Conservation (phyloP, 257 asterid species). For the Phtheirospermum japonicum region DNA sequence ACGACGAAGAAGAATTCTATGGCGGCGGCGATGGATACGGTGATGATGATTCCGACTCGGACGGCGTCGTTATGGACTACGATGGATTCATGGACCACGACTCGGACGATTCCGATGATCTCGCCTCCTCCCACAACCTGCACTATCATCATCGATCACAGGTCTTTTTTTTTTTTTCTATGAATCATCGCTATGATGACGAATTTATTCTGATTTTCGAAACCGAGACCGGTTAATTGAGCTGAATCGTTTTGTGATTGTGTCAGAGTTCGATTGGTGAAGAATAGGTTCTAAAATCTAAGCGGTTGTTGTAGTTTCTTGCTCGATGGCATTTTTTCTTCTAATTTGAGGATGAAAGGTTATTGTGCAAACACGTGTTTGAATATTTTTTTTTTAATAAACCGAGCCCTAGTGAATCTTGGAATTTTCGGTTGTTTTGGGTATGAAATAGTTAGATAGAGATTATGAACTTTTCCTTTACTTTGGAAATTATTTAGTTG, state of each 20-base stretch:
- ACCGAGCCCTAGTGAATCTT: not conserved
- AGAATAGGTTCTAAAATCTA: slow-evolving; percentile 10
- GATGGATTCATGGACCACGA: slow-evolving; percentile 73
- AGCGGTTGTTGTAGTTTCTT: not conserved
- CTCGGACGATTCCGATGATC: slow-evolving; percentile 73
- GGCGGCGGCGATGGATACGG: slow-evolving; percentile 48
- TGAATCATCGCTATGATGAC: slow-evolving; percentile 4
- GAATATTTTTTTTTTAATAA: slow-evolving; percentile 4
- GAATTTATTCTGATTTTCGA: not conserved
- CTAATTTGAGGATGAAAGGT: slow-evolving; percentile 17
- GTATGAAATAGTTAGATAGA: not conserved
- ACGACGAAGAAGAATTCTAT: slow-evolving; percentile 58
- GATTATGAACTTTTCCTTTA: too few relatives aligned
- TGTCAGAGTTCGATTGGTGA: slow-evolving; percentile 22
- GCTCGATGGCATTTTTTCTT: not conserved
- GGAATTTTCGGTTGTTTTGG: slow-evolving; percentile 19
- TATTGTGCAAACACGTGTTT: not conserved
- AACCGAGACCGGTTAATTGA: slow-evolving; percentile 15
- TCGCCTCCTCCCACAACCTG: slow-evolving; percentile 33
- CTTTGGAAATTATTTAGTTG: too few relatives aligned
- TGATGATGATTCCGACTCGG: slow-evolving; percentile 55
- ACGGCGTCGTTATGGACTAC: slow-evolving; percentile 59
- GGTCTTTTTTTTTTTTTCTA: slow-evolving; percentile 40
- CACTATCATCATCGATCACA: slow-evolving; percentile 52
- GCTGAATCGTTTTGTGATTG: slow-evolving; percentile 9